Conservation (phyloP, 352 stramenopile species). For the Plasmopara viticola region DNA sequence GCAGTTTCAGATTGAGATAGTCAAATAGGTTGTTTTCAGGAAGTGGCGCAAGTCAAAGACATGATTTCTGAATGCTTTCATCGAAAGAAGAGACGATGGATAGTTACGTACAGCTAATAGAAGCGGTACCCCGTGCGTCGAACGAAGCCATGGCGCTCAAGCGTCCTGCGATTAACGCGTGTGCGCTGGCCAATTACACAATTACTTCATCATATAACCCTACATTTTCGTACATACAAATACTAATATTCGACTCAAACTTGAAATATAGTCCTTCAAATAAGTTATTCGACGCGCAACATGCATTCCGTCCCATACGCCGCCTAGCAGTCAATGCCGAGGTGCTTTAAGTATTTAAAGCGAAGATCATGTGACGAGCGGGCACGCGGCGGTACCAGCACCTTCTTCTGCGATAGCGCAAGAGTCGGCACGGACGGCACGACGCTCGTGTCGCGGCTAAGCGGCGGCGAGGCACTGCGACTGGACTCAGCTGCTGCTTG, state of each 20-base stretch:
- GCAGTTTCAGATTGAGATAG: too few species aligned
- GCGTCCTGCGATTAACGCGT: too few species aligned
- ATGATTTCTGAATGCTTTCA: too few species aligned
- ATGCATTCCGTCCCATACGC: background rate
- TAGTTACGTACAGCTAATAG: too few species aligned
- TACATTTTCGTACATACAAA: too few species aligned
- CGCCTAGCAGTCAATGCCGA: slow-evolving; percentile 69
- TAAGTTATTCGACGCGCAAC: slow-evolving; percentile 15
- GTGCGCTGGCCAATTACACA: too few species aligned
- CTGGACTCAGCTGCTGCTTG: slow-evolving; percentile 11
- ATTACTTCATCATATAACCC: too few species aligned
- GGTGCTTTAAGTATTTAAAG: slow-evolving; percentile 86
- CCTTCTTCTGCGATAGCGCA: slow-evolving; percentile 54
- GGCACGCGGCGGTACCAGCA: slow-evolving; percentile 63
- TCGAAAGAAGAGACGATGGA: too few species aligned
- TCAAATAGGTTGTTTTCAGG: too few species aligned
- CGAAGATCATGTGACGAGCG: slow-evolving; percentile 70
- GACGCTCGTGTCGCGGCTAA: slow-evolving; percentile 28
- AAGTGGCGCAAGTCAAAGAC: too few species aligned
- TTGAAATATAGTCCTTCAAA: slow-evolving; percentile 18
- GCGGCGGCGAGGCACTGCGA: slow-evolving; percentile 29
- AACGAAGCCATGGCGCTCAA: too few species aligned
- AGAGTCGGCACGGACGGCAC: slow-evolving; percentile 29
- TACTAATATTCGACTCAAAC: background rate
- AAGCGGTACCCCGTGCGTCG: too few species aligned